These are phyloP conservation scores for Sanguinoderma infundibulare DNA, from an alignment of 1,284 basidiomycete species.

Conservation along the genomic window DNA sequence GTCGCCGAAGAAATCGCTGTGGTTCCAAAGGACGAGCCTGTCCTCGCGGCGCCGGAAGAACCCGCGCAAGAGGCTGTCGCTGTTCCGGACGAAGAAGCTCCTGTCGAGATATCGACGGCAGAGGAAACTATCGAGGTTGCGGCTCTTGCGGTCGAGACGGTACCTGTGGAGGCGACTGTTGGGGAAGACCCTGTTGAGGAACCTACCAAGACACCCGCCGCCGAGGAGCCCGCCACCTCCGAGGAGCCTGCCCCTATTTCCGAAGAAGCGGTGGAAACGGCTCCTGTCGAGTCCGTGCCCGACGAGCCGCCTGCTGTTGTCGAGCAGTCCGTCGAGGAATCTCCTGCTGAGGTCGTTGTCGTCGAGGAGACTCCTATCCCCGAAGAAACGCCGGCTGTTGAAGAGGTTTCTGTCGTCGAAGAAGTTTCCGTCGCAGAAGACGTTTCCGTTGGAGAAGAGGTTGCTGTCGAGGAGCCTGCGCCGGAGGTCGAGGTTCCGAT, in stretches of 20 bases:
- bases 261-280: neutral
- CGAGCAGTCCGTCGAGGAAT: neutral
- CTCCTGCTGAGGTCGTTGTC: conserved; percentile 15
- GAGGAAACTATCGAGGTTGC: too few species aligned
- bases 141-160: too few species aligned
- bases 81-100: too few species aligned
- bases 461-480: conserved; percentile 2
- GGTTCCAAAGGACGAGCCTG: conserved; percentile 1
- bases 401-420: conserved; percentile 1
- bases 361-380: neutral
- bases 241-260: conserved; percentile 1
- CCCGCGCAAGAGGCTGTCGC: too few species aligned
- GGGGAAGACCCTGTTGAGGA: neutral
- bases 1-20: neutral
- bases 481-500: neutral
- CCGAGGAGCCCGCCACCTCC: conserved; percentile 1
- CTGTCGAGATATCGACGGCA: too few species aligned
- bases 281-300: too few species aligned
- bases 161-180: neutral
- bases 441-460: neutral
- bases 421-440: conserved; percentile 4
- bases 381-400: conserved; percentile 6
- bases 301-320: neutral
- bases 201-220: too few species aligned
- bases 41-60: neutral